phyloP scores from a whole-genome alignment of 176 grass and related monocot species.

The Typha latifolia region DNA sequence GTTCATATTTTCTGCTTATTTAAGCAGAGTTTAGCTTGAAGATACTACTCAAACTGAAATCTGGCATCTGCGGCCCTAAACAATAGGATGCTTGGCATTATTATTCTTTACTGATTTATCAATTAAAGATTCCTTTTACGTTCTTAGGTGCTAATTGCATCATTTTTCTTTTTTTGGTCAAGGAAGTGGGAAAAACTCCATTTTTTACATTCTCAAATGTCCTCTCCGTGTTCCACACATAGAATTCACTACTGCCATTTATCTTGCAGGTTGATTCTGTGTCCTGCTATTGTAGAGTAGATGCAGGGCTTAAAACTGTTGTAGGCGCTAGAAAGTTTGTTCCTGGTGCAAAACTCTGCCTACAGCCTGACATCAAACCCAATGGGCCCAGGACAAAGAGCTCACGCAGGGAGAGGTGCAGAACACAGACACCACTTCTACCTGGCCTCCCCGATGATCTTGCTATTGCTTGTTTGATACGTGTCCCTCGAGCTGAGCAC shows the following conservation, averaged over 20 bases:
- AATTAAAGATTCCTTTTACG: too few species aligned
- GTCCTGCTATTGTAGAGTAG: constrained; percentile 77
- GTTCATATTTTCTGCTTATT: too few species aligned
- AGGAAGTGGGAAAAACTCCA: background rate
- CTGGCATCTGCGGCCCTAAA: too few species aligned
- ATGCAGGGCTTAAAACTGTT: constrained; percentile 76
- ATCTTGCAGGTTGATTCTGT: constrained; percentile 61
- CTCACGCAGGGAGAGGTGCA: constrained; percentile 52
- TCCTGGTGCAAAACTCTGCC: constrained; percentile 68
- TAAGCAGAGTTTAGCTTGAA: too few species aligned
- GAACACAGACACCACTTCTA: constrained; percentile 52
- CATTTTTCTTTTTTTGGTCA: background rate
- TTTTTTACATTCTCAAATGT: background rate
- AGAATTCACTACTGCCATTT: constrained; percentile 4
- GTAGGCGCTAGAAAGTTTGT: constrained; percentile 76
- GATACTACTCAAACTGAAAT: too few species aligned
- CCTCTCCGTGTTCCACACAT: background rate
- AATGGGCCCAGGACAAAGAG: constrained; percentile 41
- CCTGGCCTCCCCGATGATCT: constrained; percentile 92
- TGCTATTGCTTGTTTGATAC: constrained; percentile 75
- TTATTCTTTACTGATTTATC: too few species aligned
- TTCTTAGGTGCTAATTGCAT: background rate
- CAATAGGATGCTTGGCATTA: too few species aligned
- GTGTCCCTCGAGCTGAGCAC: constrained; percentile 57
- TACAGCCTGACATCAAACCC: constrained; percentile 74